Conservation (phyloP, 1,139 yeast genomes). For the Scheffersomyces parashehatae region DNA sequence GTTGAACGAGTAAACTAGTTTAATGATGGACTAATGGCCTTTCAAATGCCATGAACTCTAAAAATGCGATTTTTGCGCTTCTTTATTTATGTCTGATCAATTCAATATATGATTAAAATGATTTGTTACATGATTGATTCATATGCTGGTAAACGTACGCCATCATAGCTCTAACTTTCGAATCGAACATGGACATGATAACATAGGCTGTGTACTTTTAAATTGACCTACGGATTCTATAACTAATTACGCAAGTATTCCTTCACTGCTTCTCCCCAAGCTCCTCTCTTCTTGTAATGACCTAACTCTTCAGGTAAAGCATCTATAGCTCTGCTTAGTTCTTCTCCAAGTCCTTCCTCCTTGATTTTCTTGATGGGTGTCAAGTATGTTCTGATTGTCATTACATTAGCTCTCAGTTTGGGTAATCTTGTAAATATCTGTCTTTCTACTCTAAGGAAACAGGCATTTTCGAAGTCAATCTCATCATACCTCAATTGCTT, state of each 20-base stretch:
- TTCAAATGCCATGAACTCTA: not conserved
- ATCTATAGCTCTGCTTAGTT: conserved; percentile 58
- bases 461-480: conserved; percentile 37
- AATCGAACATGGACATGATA: too few species aligned
- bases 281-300: conserved; percentile 57
- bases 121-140: not conserved
- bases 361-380: conserved; percentile 38
- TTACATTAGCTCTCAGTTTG: conserved; percentile 35
- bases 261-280: conserved; percentile 68
- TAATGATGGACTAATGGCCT: not conserved
- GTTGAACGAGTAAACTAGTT: conserved; percentile 24
- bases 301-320: conserved; percentile 59
- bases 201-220: not conserved
- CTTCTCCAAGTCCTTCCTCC: conserved; percentile 38
- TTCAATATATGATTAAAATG: conserved; percentile 1
- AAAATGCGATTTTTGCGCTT: not conserved
- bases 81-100: conserved; percentile 1
- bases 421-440: conserved; percentile 44
- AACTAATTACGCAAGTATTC: conserved; percentile 29
- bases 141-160: too few species aligned
- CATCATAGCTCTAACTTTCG: too few species aligned
- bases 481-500: conserved; percentile 24
- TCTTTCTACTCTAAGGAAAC: conserved; percentile 42
- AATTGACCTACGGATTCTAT: not conserved
- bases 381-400: conserved; percentile 44